Conservation (phyloP, 2,329 filamentous ascomycete species). For the Akanthomyces lecanii region DNA sequence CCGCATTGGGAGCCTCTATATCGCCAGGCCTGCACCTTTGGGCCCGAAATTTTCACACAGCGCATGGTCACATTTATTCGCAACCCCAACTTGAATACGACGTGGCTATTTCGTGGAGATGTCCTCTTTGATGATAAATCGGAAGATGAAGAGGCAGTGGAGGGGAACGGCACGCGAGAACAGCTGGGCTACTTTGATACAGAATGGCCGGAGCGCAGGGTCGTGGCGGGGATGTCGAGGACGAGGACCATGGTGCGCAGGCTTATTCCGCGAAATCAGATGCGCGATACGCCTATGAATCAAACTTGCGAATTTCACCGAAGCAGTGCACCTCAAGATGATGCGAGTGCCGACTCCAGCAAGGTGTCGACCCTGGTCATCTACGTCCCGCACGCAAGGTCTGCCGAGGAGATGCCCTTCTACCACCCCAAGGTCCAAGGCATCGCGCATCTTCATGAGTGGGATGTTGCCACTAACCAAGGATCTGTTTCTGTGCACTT, state of each 20-base stretch:
- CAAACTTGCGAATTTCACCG: slow-evolving; percentile 79
- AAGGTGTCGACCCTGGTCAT: slow-evolving; percentile 47
- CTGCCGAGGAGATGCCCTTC: slow-evolving; percentile 66
- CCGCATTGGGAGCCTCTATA: slow-evolving; percentile 51
- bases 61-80: slow-evolving; percentile 71
- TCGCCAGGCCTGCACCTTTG: slow-evolving; percentile 57
- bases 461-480: slow-evolving; percentile 38
- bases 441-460: slow-evolving; percentile 73
- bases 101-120: slow-evolving; percentile 74
- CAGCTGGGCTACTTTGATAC: slow-evolving; percentile 28
- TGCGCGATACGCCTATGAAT: slow-evolving; percentile 68
- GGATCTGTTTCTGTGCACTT: slow-evolving; percentile 60
- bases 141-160: slow-evolving; percentile 22
- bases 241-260: slow-evolving; percentile 67
- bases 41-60: slow-evolving; percentile 56
- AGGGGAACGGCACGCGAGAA: background rate
- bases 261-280: slow-evolving; percentile 76
- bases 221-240: slow-evolving; percentile 32
- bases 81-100: slow-evolving; percentile 77
- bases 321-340: slow-evolving; percentile 24
- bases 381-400: slow-evolving; percentile 70
- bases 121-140: slow-evolving; percentile 45
- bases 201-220: slow-evolving; percentile 4
- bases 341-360: slow-evolving; percentile 18
- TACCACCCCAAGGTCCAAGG: slow-evolving; percentile 78